A percentile compares a stretch with the other conserved stretches of the same genome.
Conservation (phyloP, 176 grass and related monocot genomes). For the Stipa capillata region DNA sequence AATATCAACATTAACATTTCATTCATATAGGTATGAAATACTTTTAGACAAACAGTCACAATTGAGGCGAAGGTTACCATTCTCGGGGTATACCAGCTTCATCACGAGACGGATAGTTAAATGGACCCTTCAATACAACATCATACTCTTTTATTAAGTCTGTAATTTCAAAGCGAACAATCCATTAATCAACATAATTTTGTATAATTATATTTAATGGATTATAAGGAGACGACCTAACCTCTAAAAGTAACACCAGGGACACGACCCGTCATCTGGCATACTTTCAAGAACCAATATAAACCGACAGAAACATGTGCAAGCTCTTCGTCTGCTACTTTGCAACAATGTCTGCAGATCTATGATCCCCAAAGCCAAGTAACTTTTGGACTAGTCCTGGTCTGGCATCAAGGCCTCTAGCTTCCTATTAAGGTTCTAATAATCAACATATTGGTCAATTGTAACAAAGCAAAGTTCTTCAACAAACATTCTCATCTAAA, state of each 20-base stretch:
- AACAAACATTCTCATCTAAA: not conserved
- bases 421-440: constrained; percentile 58
- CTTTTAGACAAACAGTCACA: not conserved
- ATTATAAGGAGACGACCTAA: not conserved
- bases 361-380: constrained; percentile 62
- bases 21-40: not conserved
- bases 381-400: constrained; percentile 80
- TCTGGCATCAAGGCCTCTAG: constrained; percentile 93
- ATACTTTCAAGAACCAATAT: constrained; percentile 71
- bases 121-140: constrained; percentile 78
- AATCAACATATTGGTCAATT: constrained; percentile 22
- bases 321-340: constrained; percentile 76
- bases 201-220: not conserved
- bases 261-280: constrained; percentile 54
- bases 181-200: constrained; percentile 8
- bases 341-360: constrained; percentile 66
- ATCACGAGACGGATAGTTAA: constrained; percentile 78
- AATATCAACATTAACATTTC: not conserved
- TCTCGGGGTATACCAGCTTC: constrained; percentile 82
- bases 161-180: constrained; percentile 16
- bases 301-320: constrained; percentile 84
- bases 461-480: not conserved
- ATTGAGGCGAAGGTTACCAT: constrained; percentile 45
- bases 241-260: constrained; percentile 79
- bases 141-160: constrained; percentile 68